phyloP scores from a whole-genome alignment of 306 rosid genomes.

The Spatholobus suberectus region DNA sequence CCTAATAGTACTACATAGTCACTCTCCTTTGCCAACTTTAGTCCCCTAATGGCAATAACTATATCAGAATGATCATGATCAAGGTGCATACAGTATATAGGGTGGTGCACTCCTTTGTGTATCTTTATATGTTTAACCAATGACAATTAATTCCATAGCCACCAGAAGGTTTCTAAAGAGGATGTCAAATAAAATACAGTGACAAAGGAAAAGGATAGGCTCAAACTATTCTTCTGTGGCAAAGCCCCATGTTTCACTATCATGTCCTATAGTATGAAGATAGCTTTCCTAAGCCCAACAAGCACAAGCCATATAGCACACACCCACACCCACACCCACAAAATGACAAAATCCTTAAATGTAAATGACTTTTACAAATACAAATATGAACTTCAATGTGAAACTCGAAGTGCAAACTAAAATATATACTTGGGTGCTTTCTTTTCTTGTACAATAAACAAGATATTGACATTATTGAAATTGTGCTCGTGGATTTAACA shows the following conservation, averaged over 20 bases:
- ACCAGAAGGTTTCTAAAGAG: too few relatives aligned
- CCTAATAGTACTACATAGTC: conserved; percentile 81
- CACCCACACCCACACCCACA: conserved; percentile 74
- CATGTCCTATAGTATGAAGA: conserved; percentile 88
- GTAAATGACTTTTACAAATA: conserved; percentile 17
- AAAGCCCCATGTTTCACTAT: conserved; percentile 91
- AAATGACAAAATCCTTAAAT: conserved; percentile 16
- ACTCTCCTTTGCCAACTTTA: conserved; percentile 84
- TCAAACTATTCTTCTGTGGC: conserved; percentile 73
- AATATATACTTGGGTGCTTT: conserved; percentile 1
- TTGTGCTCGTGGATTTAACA: too few relatives aligned
- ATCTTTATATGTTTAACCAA: too few relatives aligned
- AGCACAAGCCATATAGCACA: conserved; percentile 82
- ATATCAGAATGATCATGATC: conserved; percentile 80
- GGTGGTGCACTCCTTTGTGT: too few relatives aligned
- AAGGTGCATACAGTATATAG: conserved; percentile 71
- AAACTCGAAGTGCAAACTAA: conserved; percentile 16
- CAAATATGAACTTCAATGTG: conserved; percentile 11
- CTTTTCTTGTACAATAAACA: conserved; percentile 17
- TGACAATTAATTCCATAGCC: too few relatives aligned
- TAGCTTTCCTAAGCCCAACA: conserved; percentile 95
- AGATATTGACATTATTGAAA: conserved; percentile 15
- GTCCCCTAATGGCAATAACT: conserved; percentile 87
- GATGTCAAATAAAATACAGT: too few relatives aligned
- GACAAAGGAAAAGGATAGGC: too few relatives aligned